Evolutionary conservation across 2,329 filamentous ascomycete genomes (phyloP), one percentile per base, ranked within the genome.

Genomic region (Claviceps quebecensis): DNA sequence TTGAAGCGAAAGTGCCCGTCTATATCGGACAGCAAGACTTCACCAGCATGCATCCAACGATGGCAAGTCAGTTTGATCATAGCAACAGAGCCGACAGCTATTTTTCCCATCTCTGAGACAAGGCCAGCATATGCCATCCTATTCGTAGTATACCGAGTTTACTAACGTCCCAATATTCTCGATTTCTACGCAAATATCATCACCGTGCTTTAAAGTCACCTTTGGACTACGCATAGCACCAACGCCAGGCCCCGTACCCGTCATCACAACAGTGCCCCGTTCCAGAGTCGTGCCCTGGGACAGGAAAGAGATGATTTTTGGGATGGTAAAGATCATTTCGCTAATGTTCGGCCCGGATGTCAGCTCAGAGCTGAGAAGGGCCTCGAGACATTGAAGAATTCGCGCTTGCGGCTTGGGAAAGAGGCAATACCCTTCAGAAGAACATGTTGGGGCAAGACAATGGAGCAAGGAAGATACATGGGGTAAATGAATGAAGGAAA

Each of bases 191-290:
- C 63, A 56, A 48, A 71, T 67, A 48, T 67, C 63, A 57, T 70
- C 68, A 4, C 63, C 65, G 46, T 65, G 53, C 14, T 59, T 61
- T 40, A 72, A 53, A 6, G 62, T 63, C 22, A 70, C 59, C 48
- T 69, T 69, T 0, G 69, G 68, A 34, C 65, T 63, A 37, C 66
- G 61, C 57, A 67, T 66, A 3, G 65, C 63, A 5, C 71, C 71
- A 17, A 73, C 69, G 8, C 23, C 71, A 0, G 66, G 63, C 0
- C 65, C 65, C 66, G 80, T 83, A 53, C 80, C 80, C 5, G 78
- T 83, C 58, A 82, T 80, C 53, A 84, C 79, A 41, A 83, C 47
- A 60, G 81, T 78, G 7, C 79, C 80, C 2, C 74, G 75, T 48
- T 79, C 60, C 48, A 83, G 63, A 1, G 80, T 83, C 11, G 77